Conservation (phyloP, 2,329 filamentous ascomycete species). For the Dothistroma septosporum region DNA sequence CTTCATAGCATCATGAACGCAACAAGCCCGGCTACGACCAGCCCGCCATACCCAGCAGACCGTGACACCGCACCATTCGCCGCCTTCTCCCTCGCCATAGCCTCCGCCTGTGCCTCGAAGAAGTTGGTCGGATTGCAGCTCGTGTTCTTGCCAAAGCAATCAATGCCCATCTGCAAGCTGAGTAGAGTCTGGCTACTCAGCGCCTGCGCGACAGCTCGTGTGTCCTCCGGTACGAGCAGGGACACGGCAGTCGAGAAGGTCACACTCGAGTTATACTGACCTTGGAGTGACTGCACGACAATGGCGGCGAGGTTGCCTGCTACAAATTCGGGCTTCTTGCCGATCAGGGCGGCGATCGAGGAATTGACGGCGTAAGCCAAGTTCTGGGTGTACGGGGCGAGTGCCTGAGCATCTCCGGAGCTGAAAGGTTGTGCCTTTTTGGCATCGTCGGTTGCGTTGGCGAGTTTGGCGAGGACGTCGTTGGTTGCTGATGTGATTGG, state of each 20-base stretch:
- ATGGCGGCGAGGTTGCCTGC: neutral
- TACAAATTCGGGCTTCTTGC: conserved; percentile 6
- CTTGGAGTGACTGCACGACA: conserved; percentile 1
- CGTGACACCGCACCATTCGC: neutral
- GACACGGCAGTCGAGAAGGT: neutral
- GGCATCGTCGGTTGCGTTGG: neutral
- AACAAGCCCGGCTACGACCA: neutral
- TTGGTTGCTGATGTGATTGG: conserved; percentile 6
- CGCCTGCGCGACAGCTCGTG: neutral
- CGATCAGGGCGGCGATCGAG: conserved; percentile 10
- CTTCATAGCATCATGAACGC: neutral
- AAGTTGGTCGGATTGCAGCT: conserved; percentile 2
- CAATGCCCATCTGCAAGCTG: conserved; percentile 5
- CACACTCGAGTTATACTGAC: neutral
- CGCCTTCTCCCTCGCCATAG: neutral
- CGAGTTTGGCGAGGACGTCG: conserved; percentile 2
- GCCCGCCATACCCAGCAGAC: neutral
- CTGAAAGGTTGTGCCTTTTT: conserved; percentile 1
- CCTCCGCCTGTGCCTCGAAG: neutral
- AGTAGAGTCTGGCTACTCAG: neutral
- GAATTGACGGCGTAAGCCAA: conserved; percentile 9
- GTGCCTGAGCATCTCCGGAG: neutral
- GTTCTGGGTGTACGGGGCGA: conserved; percentile 5
- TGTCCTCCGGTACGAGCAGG: neutral
- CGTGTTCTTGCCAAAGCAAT: conserved; percentile 9